These are phyloP conservation scores for Canna indica DNA, from an alignment of 176 grass and related monocot species.

Conservation along the genomic window DNA sequence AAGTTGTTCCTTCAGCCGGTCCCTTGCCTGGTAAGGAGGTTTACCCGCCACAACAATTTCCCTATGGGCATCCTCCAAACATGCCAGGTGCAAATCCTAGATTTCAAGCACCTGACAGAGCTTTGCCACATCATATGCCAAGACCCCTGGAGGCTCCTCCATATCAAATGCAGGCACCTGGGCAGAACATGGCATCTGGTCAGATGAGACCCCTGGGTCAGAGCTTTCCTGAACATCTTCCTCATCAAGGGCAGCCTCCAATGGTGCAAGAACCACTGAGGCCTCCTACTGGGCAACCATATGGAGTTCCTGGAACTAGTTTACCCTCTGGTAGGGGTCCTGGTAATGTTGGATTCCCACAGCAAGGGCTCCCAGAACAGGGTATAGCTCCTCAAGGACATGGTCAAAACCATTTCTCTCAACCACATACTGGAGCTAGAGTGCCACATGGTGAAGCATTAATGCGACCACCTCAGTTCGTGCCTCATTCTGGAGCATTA, in stretches of 20 bases:
- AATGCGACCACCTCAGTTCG: neutral
- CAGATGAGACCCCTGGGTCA: constrained; percentile 6
- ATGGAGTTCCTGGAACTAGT: neutral
- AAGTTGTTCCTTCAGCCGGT: constrained; percentile 19
- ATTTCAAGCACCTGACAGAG: constrained; percentile 28
- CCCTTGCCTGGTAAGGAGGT: constrained; percentile 3
- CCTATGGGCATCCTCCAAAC: constrained; percentile 17
- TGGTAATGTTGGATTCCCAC: constrained; percentile 10
- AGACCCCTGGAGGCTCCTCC: constrained; percentile 15
- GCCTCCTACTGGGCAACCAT: neutral
- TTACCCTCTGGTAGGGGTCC: neutral
- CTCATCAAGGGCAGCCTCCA: constrained; percentile 5
- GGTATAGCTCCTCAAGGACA: constrained; percentile 8
- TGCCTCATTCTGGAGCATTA: neutral
- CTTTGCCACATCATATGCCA: constrained; percentile 34
- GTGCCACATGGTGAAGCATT: neutral
- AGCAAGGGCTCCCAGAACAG: constrained; percentile 6
- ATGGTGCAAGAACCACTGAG: neutral
- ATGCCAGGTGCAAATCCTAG: constrained; percentile 8
- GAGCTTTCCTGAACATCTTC: constrained; percentile 2
- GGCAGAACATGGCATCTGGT: neutral
- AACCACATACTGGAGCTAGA: constrained; percentile 3
- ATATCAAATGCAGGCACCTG: constrained; percentile 23
- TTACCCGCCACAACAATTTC: constrained; percentile 12
- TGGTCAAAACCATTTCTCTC: constrained; percentile 1